Base-by-base conservation (phyloP, 2,329 filamentous ascomycete genomes). In the Alternaria triticina region DNA sequence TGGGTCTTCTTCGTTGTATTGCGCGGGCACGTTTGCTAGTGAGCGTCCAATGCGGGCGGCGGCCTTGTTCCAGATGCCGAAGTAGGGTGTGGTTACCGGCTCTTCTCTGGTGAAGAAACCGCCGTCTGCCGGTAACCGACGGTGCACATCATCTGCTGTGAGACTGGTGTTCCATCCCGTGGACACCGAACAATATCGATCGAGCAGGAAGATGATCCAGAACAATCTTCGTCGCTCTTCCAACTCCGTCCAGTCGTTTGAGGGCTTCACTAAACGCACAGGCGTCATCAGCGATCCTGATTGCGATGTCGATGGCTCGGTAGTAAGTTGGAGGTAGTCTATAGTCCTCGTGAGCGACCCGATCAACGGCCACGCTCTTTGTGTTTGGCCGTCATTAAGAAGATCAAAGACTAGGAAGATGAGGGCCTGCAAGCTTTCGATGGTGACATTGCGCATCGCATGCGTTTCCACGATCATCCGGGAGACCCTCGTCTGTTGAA, bases 31-130 rank as follows among this genome's bases (percentile, higher is more conserved):
- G 13, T 77, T 68, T 5, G 75, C 75, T 3, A 78, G 54, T 10
- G 76, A 78, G 15, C 70, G 70, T 3, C 75, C 75, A 20, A 78
- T 76, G 15, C 74, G 64, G n/a, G 75, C 75, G 5, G 74, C 71
- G 22, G 75, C 67, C 60, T 78, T 78, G 46, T 76, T 77, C 75
- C 76, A 78, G n/a, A 77, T 76, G 2, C 61, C 76, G 57, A 78
- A 77, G 55, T 73, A 78, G 1, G 76, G 76, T 5, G 76, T 78
- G 1, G 70, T 74, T 0, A 78, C 76, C 15, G 73, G 69, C 44
- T 78, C 76, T 33, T 77, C 73, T 9, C 75, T 70, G 3, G 76
- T 78, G 46, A 78, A 78, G 22, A 77, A 78, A 1, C 75, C 71
- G 15, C 76, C 76, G 56, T 78, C 76, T 43, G 76, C 76, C 25